Evolutionary conservation across 495 filamentous ascomycete species (phyloP), one percentile per base, ranked within the genome.

Genomic region (Lineolata rhizophorae): DNA sequence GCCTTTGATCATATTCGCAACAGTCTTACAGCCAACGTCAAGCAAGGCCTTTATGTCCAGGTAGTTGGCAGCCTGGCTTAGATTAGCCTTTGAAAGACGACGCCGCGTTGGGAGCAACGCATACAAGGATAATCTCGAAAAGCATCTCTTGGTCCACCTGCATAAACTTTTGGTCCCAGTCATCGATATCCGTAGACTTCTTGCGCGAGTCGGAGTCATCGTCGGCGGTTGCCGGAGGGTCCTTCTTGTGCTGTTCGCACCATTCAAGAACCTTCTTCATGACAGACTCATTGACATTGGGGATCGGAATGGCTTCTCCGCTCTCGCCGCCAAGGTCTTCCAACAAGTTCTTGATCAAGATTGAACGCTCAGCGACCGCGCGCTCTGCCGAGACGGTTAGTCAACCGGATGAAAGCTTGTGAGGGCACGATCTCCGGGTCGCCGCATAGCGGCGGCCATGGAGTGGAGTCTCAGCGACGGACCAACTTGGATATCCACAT

Each of bases 81-180:
- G 16, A 19, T 31, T 18, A 8, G 25, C 29, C 19, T 41, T 46
- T 31, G 12, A 22, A 32, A 27, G 16, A 10, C 8, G 14, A 18
- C 8, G 10, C 15, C n/a, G 16, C 17, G 35, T 13, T 25, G 28
- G 15, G 35, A 16, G 35, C 10, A 18, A 39, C 18, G 67, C 77
- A 31, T 67, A 91, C 83, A 18, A 97, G 61, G 39, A 97, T 97
- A 48, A 97, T 95, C 61, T 97, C 87, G 39, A 97, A 97, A 1
- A 97, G 67, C 87, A 97, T 93, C 57, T 97, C 87, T 49, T 97
- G 87, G 49, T 97, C 87, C 5, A 97, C 87, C 55, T 95, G 87
- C 87, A 95, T 97, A 52, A 94, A 97, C 52, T 97, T 97, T 54
- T 94, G 87, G 44, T 97, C 87, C 87, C 87, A 97, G 57, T 97